A percentile compares a stretch with the other conserved stretches of the same genome.
Conservation (phyloP, 2,329 filamentous ascomycete species). For the Biscogniauxia sp. region DNA sequence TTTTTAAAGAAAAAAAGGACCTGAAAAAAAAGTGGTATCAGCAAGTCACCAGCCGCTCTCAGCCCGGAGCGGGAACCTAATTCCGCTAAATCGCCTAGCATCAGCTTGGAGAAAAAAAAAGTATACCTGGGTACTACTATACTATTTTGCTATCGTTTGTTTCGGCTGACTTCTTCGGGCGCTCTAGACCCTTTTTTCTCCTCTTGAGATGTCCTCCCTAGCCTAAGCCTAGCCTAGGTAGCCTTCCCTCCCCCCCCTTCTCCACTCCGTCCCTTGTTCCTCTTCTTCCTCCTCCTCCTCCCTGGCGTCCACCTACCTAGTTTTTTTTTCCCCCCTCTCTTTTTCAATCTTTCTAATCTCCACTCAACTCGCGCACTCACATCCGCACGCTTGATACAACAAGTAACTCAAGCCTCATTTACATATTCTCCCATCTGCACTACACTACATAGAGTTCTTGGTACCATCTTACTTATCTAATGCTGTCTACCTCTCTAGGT, state of each 20-base stretch:
- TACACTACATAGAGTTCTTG: too few relatives aligned
- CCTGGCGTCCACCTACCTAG: not conserved
- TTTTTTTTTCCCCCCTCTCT: not conserved
- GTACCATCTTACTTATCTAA: too few relatives aligned
- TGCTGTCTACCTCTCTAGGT: too few relatives aligned
- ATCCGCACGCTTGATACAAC: not conserved
- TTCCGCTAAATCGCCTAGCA: conserved; percentile 3
- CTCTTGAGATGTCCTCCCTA: not conserved
- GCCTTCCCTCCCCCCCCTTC: too few relatives aligned
- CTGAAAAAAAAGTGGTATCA: not conserved
- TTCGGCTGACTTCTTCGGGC: conserved; percentile 6
- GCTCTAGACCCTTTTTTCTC: conserved; percentile 1
- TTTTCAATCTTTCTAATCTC: not conserved
- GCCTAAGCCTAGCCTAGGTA: too few relatives aligned
- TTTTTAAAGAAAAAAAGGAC: too few relatives aligned
- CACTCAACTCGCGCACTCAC: not conserved
- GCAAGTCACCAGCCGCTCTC: not conserved
- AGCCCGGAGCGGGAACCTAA: conserved; percentile 1
- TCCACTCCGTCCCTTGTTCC: too few relatives aligned
- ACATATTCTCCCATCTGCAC: not conserved
- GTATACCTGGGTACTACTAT: too few relatives aligned
- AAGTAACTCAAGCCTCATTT: conserved; percentile 1
- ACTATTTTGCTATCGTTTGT: not conserved
- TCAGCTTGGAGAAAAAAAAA: not conserved
- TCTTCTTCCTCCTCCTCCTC: not conserved